Evolutionary conservation across 2,329 filamentous ascomycete species (phyloP), one percentile per base, ranked within the genome.

Genomic region (Fusarium paranaense): DNA sequence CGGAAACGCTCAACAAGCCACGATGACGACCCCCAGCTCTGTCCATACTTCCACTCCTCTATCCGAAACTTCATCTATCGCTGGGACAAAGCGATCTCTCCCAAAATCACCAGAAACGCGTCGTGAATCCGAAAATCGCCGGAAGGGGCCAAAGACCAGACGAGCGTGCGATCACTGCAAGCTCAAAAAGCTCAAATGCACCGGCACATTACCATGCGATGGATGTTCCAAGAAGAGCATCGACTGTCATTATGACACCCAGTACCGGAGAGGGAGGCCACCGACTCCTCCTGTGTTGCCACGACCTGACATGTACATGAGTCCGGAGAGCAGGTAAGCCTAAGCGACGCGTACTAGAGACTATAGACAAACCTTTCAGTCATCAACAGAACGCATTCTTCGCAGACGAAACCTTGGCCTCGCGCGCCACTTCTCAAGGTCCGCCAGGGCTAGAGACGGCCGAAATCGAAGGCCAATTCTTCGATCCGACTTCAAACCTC

Each of bases 401-500:
- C 42, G 42, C 42, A 47, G 42, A 62, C 59, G 59, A 50, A 33
- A 27, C 40, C 6, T 35, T 62, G 27, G n/a, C 59, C 25, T 42
- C 47, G 25, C 27, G 40, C 37, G 7, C 68, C 56, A 59, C 71
- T 27, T 80, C 78, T 9, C 74, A 78, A 1, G 73, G 73, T 5
- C 80, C 79, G 0, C 78, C 81, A 6, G 81, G 81, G 52, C 74
- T 81, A 1, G 80, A 76, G 8, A 80, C 75, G 6, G 72, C 81
- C 1, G 81, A 83, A 62, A 81, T 88, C 13, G 85, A 88, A 71
- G 88, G 87, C 2, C 87, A 90, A 61, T 88, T 88, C 70, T 83
- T 89, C n/a, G 88, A 89, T 11, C 85, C 86, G 16, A 86, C 88
- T 0, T 90, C 88, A 0, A 87, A 87, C 0, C 81, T 90, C 4